These are phyloP conservation scores for Penicillium palitans DNA, from an alignment of 2,329 filamentous ascomycete species.

Conservation along the genomic window DNA sequence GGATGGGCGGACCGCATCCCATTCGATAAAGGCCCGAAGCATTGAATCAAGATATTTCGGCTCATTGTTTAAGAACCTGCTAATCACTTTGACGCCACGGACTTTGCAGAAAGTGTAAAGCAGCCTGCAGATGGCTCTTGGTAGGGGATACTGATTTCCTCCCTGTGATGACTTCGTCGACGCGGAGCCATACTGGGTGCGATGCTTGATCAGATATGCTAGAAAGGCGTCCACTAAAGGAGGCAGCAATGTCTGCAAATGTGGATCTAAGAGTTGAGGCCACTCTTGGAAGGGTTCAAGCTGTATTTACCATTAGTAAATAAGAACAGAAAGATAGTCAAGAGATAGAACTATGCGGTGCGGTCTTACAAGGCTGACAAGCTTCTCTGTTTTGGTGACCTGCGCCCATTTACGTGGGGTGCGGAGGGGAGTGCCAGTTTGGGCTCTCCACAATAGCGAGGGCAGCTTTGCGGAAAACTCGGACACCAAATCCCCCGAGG, in stretches of 20 bases:
- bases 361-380: conserved; percentile 42
- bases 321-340: not conserved
- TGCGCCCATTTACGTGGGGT: conserved; percentile 43
- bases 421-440: conserved; percentile 26
- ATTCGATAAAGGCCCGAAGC: conserved; percentile 70
- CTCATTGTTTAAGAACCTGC: conserved; percentile 88
- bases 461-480: conserved; percentile 46
- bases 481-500: conserved; percentile 45
- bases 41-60: conserved; percentile 80
- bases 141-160: conserved; percentile 52
- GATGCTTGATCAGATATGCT: conserved; percentile 56
- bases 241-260: conserved; percentile 74
- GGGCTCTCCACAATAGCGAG: conserved; percentile 42
- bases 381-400: conserved; percentile 39
- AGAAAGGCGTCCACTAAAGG: conserved; percentile 75
- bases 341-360: not conserved
- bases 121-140: conserved; percentile 72
- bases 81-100: conserved; percentile 86
- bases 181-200: conserved; percentile 41
- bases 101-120: conserved; percentile 94
- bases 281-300: conserved; percentile 94
- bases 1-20: conserved; percentile 33
- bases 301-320: conserved; percentile 30
- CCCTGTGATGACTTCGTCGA: conserved; percentile 35
- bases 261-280: conserved; percentile 85